phyloP scores from a whole-genome alignment of 2,329 filamentous ascomycete species.

The Apiospora marii region DNA sequence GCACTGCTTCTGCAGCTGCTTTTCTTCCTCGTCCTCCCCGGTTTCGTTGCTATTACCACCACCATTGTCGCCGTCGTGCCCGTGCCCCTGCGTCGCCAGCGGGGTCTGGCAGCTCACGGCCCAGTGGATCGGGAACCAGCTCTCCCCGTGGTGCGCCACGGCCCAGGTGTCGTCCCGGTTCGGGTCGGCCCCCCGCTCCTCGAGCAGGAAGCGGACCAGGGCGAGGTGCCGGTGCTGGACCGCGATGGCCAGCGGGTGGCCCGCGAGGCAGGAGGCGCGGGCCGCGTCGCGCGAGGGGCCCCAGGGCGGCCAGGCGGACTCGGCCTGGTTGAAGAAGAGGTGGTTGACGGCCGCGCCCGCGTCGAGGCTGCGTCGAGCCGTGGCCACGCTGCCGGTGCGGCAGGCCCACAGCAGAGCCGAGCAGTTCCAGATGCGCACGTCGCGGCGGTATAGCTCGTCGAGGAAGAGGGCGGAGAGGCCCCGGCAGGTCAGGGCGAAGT shows the following conservation, averaged over 20 bases:
- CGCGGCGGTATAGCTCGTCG: neutral
- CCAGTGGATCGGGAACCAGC: constrained; percentile 2
- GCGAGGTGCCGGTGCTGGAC: neutral
- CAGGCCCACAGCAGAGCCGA: neutral
- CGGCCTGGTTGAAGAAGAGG: neutral
- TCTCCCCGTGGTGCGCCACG: neutral
- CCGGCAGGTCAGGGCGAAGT: neutral
- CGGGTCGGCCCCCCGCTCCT: neutral
- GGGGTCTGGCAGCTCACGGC: neutral
- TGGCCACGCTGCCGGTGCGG: neutral
- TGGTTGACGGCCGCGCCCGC: neutral
- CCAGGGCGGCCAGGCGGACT: neutral
- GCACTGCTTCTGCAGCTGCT: neutral
- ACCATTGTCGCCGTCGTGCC: no score
- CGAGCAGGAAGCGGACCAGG: neutral
- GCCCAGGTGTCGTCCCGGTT: neutral
- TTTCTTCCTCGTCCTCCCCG: no score
- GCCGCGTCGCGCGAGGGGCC: neutral
- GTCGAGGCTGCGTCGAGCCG: neutral
- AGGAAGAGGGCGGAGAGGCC: neutral
- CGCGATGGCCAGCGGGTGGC: neutral
- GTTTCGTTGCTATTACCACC: no score
- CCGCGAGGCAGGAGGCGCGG: neutral
- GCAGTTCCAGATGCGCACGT: neutral
- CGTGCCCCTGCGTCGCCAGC: neutral